Evolutionary conservation across 768 basidiomycete genomes (phyloP).

Genomic region (Jaapia argillacea): DNA sequence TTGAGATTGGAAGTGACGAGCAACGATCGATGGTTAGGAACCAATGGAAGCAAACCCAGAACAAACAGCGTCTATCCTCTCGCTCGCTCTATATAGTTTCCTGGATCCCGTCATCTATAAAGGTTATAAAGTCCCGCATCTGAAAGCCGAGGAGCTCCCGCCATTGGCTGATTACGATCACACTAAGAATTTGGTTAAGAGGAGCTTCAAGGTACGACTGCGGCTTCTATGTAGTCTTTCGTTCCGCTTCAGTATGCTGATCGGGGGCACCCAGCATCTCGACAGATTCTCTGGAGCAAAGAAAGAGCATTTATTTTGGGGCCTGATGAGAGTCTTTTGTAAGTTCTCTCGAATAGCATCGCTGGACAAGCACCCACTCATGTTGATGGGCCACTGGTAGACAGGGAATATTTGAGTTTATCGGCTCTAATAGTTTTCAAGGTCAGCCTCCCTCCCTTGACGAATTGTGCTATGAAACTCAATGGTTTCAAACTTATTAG

Average conservation of each 20-base stretch:
- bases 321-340: constrained; percentile 27
- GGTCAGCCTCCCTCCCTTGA: no score
- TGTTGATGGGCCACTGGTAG: neutral
- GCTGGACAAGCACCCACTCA: neutral
- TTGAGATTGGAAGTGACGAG: neutral
- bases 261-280: no score
- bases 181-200: constrained; percentile 13
- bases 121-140: constrained; percentile 20
- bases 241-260: no score
- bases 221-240: no score
- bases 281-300: constrained; percentile 31
- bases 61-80: constrained; percentile 33
- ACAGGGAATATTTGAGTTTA: neutral
- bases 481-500: no score
- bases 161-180: constrained; percentile 21
- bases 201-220: constrained; percentile 17
- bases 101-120: constrained; percentile 23
- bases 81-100: constrained; percentile 27
- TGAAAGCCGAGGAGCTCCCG: constrained; percentile 24
- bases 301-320: constrained; percentile 34
- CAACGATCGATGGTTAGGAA: constrained; percentile 4
- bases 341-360: neutral
- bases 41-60: constrained; percentile 24
- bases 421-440: neutral
- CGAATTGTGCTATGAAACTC: no score